phyloP scores from a whole-genome alignment of 768 basidiomycete genomes.

The Tulasnella sp. region DNA sequence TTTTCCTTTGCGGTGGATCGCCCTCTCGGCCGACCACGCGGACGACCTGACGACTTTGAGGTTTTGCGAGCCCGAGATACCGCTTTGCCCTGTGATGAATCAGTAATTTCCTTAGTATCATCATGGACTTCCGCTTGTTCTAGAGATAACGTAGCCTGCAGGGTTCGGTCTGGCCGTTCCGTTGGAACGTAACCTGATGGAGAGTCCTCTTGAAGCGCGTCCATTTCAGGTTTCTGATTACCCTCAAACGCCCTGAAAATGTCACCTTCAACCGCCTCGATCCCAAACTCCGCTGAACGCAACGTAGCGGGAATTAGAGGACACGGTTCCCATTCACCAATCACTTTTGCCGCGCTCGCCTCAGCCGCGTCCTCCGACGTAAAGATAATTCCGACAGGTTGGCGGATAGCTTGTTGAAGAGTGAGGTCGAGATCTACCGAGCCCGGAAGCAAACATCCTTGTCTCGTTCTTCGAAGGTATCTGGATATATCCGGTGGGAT shows the following conservation, averaged over 20 bases:
- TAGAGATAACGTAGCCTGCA: not conserved
- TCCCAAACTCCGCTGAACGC: not conserved
- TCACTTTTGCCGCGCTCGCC: not conserved
- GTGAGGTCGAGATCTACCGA: not conserved
- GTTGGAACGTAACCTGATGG: not conserved
- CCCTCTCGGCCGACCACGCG: not conserved
- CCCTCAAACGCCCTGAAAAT: not conserved
- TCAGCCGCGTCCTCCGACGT: not conserved
- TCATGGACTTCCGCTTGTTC: not conserved
- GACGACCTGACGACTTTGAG: not conserved
- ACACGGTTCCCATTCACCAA: not conserved
- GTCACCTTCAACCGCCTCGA: not conserved
- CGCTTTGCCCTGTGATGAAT: not conserved
- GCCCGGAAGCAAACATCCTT: not conserved
- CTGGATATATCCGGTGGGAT: not conserved
- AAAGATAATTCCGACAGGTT: not conserved
- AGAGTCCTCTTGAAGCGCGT: not conserved
- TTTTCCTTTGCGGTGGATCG: not conserved
- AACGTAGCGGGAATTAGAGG: not conserved
- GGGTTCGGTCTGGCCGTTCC: not conserved
- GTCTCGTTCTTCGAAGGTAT: not conserved
- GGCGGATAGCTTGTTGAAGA: not conserved
- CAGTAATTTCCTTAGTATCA: not conserved
- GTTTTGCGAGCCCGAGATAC: not conserved
- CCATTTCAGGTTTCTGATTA: not conserved